phyloP scores from a whole-genome alignment of 129 eudicot species.

The Pulicaria dysenterica region DNA sequence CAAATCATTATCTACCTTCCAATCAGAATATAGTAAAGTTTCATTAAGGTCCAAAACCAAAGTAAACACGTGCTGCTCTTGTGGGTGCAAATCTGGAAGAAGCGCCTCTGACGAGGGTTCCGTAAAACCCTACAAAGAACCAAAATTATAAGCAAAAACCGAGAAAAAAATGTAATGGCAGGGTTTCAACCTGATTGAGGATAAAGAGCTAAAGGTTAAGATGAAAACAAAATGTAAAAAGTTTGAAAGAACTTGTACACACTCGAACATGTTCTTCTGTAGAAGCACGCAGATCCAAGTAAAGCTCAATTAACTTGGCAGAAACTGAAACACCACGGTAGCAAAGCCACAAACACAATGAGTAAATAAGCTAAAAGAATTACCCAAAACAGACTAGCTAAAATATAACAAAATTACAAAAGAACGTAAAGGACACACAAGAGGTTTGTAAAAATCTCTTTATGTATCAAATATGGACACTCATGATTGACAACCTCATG shows the following conservation, averaged over 20 bases:
- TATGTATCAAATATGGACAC: slow-evolving; percentile 1
- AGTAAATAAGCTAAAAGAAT: slow-evolving; percentile 3
- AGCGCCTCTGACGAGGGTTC: slow-evolving; percentile 84
- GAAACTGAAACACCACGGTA: slow-evolving; percentile 52
- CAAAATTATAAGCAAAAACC: slow-evolving; percentile 8
- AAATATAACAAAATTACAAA: not conserved
- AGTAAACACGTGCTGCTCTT: slow-evolving; percentile 77
- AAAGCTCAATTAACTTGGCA: slow-evolving; percentile 68
- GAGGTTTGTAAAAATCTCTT: not conserved
- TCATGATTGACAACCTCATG: slow-evolving; percentile 1
- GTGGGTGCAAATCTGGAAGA: slow-evolving; percentile 87
- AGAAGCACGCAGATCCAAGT: slow-evolving; percentile 71
- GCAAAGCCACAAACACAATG: slow-evolving; percentile 10
- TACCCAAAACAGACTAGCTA: too few species aligned
- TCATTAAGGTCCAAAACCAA: slow-evolving; percentile 87
- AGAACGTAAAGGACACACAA: slow-evolving; percentile 1
- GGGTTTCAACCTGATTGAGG: not conserved
- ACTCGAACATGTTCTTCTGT: slow-evolving; percentile 85
- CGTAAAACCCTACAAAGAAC: slow-evolving; percentile 62
- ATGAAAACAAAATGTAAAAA: not conserved
- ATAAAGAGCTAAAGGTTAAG: not conserved
- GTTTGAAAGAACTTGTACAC: slow-evolving; percentile 21
- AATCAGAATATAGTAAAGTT: slow-evolving; percentile 80
- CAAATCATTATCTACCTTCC: slow-evolving; percentile 61
- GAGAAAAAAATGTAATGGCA: not conserved